Evolutionary conservation across 768 basidiomycete genomes (phyloP).

Genomic region (Brasilioporus rufonigricans): DNA sequence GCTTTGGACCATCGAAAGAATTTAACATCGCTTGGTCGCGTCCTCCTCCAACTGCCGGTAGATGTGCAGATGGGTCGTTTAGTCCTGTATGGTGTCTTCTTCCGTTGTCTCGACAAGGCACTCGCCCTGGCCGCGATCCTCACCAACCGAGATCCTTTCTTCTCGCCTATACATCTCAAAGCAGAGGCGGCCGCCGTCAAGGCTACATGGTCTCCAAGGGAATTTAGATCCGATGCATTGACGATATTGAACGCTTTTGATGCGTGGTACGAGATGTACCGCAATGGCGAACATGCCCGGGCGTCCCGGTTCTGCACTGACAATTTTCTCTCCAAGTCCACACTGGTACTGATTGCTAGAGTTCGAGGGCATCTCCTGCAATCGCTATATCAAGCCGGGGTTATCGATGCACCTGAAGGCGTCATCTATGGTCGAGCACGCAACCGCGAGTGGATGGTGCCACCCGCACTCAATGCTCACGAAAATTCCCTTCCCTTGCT

Average conservation of each 20-base stretch:
- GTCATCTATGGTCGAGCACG: constrained; percentile 36
- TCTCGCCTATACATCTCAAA: constrained; percentile 77
- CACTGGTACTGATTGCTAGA: constrained; percentile 75
- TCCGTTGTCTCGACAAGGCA: constrained; percentile 86
- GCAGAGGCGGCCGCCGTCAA: constrained; percentile 68
- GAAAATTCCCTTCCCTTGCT: constrained; percentile 73
- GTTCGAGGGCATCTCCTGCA: constrained; percentile 76
- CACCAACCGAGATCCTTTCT: constrained; percentile 87
- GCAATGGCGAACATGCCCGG: constrained; percentile 54
- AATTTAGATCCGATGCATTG: constrained; percentile 84
- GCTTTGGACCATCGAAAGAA: constrained; percentile 75
- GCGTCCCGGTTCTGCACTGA: constrained; percentile 79
- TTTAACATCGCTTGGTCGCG: constrained; percentile 83
- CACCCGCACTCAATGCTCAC: constrained; percentile 68
- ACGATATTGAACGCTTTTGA: constrained; percentile 80
- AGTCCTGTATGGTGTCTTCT: constrained; percentile 87
- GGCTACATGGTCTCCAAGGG: constrained; percentile 70
- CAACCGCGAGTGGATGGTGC: constrained; percentile 45
- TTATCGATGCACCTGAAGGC: constrained; percentile 79
- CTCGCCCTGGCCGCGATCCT: constrained; percentile 90
- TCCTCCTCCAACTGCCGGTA: constrained; percentile 85
- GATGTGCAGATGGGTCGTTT: constrained; percentile 89
- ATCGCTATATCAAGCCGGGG: constrained; percentile 74
- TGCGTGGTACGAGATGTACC: constrained; percentile 73
- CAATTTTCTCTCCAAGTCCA: constrained; percentile 89